Conservation (phyloP, 257 asterid genomes). For the Lithospermum erythrorhizon region DNA sequence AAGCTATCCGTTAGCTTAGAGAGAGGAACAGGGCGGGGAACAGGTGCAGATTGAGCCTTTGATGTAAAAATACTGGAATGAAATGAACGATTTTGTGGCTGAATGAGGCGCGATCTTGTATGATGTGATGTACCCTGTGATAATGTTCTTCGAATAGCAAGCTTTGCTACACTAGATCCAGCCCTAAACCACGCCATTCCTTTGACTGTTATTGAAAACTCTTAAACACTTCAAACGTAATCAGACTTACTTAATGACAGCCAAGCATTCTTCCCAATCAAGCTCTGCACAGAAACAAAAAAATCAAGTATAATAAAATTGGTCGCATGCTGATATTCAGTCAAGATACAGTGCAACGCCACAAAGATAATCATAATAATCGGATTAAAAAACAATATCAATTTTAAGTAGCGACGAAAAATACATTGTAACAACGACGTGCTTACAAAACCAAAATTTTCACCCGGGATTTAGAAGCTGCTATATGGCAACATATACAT, state of each 20-base stretch:
- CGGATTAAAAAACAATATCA: background rate
- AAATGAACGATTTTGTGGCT: conserved; percentile 36
- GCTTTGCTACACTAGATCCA: conserved; percentile 68
- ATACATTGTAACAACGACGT: background rate
- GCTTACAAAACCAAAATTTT: too few relatives aligned
- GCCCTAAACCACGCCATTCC: conserved; percentile 81
- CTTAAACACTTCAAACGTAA: background rate
- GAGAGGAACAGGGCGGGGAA: conserved; percentile 81
- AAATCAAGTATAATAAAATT: background rate
- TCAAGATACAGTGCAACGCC: background rate
- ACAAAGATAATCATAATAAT: background rate
- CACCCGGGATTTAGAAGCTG: background rate
- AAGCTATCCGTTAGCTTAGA: conserved; percentile 91
- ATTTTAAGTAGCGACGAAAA: background rate
- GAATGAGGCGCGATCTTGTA: conserved; percentile 28
- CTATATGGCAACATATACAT: background rate
- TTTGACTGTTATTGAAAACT: conserved; percentile 11
- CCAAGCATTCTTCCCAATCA: background rate
- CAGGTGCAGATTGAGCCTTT: conserved; percentile 77
- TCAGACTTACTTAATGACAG: conserved; percentile 7
- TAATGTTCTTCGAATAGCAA: conserved; percentile 60
- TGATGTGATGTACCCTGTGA: conserved; percentile 34
- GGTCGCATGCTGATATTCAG: background rate
- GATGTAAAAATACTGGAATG: conserved; percentile 51
- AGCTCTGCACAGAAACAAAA: background rate